phyloP scores from a whole-genome alignment of 768 basidiomycete species.

The Tephrocybe sp. region DNA sequence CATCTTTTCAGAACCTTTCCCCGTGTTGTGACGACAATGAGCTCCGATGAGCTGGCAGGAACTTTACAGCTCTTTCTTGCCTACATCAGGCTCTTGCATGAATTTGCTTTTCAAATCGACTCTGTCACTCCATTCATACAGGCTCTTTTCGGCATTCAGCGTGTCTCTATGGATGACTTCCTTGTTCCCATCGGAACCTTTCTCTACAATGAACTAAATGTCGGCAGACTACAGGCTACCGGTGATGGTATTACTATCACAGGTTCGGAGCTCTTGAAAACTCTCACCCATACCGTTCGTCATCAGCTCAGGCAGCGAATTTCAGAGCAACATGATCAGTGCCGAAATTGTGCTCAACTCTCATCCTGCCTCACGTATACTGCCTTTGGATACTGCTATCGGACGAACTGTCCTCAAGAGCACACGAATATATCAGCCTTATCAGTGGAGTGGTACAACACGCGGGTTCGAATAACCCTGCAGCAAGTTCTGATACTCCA shows the following conservation, averaged over 20 bases:
- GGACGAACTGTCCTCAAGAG: constrained; percentile 31
- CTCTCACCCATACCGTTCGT: constrained; percentile 25
- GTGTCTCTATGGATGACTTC: constrained; percentile 27
- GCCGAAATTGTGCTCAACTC: constrained; percentile 29
- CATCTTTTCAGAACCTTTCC: constrained; percentile 34
- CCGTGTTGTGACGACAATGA: constrained; percentile 19
- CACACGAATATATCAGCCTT: constrained; percentile 28
- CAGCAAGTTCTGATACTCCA: constrained; percentile 51
- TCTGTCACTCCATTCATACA: constrained; percentile 23
- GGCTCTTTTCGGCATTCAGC: constrained; percentile 34
- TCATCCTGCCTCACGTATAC: constrained; percentile 38
- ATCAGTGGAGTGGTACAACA: constrained; percentile 36
- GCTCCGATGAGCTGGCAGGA: constrained; percentile 23
- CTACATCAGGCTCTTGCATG: constrained; percentile 33
- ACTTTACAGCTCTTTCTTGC: constrained; percentile 32
- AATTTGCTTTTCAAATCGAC: constrained; percentile 26
- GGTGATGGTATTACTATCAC: constrained; percentile 6
- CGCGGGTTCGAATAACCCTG: constrained; percentile 43
- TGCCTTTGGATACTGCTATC: constrained; percentile 31
- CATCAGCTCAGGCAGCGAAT: constrained; percentile 28
- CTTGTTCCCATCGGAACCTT: constrained; percentile 26
- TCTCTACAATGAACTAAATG: constrained; percentile 13
- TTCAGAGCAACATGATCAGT: constrained; percentile 30
- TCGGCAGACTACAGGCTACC: constrained; percentile 3
- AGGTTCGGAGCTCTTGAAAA: constrained; percentile 20